Evolutionary conservation across 768 basidiomycete genomes (phyloP).

Genomic region (Psilocybe subaeruginosa): DNA sequence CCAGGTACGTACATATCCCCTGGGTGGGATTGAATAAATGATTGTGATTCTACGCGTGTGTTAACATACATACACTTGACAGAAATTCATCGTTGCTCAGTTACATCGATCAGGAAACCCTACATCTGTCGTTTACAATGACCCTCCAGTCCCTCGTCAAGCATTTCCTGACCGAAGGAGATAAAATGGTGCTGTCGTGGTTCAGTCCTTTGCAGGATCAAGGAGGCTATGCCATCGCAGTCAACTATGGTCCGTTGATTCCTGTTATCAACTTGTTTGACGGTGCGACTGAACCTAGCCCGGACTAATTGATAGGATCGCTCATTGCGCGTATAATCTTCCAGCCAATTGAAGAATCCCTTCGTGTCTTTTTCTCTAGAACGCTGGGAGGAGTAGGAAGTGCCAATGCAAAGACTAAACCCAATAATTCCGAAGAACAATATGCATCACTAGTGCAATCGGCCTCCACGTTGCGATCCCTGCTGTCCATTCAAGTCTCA

Average conservation of each 20-base stretch:
- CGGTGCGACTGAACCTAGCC: not conserved
- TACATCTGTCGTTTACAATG: slow-evolving; percentile 79
- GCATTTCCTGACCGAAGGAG: slow-evolving; percentile 94
- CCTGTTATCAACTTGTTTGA: not conserved
- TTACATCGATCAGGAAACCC: slow-evolving; percentile 19
- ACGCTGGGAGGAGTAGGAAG: slow-evolving; percentile 31
- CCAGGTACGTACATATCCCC: not conserved
- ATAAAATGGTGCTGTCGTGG: slow-evolving; percentile 86
- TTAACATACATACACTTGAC: too few species aligned
- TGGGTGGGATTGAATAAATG: too few species aligned
- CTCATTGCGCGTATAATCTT: slow-evolving; percentile 91
- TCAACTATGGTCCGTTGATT: slow-evolving; percentile 80
- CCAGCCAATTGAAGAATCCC: slow-evolving; percentile 94
- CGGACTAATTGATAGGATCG: slow-evolving; percentile 59
- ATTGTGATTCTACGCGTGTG: too few species aligned
- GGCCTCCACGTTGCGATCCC: slow-evolving; percentile 53
- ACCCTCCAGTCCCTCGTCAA: slow-evolving; percentile 90
- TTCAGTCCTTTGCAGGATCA: slow-evolving; percentile 86
- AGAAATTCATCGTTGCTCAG: not conserved
- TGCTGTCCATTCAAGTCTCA: slow-evolving; percentile 68
- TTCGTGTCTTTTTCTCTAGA: slow-evolving; percentile 88
- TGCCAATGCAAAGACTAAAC: slow-evolving; percentile 10
- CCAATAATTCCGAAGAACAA: slow-evolving; percentile 3
- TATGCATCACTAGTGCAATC: slow-evolving; percentile 37
- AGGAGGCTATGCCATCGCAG: slow-evolving; percentile 93